phyloP scores from a whole-genome alignment of 257 asterid genomes.

The Datura wrightii region DNA sequence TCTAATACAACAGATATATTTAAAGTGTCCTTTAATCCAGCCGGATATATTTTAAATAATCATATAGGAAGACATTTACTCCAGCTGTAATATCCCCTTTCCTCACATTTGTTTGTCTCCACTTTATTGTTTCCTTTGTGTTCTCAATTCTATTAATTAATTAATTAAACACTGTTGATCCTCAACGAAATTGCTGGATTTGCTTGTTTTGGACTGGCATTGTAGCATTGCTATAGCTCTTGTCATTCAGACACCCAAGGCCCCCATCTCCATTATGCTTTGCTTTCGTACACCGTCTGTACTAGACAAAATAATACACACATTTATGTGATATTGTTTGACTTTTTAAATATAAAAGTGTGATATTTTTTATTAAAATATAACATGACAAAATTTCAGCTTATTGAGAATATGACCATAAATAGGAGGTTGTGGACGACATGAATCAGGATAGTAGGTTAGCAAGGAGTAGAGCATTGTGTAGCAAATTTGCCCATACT shows the following conservation, averaged over 20 bases:
- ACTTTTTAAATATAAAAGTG: no score
- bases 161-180: background rate
- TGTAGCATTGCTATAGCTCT: background rate
- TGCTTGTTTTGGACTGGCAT: conserved; percentile 27
- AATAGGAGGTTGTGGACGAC: no score
- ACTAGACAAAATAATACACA: background rate
- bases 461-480: no score
- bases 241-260: conserved; percentile 19
- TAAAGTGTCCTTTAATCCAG: no score
- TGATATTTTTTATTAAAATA: no score
- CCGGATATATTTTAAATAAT: no score
- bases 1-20: no score
- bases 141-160: background rate
- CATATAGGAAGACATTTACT: background rate
- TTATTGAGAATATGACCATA: no score
- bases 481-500: no score
- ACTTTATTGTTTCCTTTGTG: background rate
- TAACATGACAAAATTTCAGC: no score
- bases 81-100: conserved; percentile 13
- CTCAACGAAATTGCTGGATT: conserved; percentile 28
- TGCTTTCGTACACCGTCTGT: conserved; percentile 15
- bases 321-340: no score
- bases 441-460: no score
- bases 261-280: conserved; percentile 8
- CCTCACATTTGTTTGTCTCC: background rate